Conservation (phyloP, 2,329 filamentous ascomycete genomes). For the Aureobasidium sp. region DNA sequence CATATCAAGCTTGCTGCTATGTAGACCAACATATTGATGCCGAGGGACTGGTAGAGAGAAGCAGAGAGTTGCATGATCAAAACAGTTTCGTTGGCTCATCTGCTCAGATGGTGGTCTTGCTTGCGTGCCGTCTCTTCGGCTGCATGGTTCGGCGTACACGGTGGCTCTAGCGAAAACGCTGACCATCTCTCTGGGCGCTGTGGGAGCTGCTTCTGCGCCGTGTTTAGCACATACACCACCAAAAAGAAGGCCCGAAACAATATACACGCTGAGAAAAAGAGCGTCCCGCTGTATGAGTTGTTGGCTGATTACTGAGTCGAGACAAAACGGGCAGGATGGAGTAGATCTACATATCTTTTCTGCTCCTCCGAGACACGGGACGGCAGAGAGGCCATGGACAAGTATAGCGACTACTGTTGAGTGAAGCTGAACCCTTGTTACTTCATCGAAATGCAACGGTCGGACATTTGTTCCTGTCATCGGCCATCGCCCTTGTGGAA, state of each 20-base stretch:
- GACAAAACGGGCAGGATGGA: background rate
- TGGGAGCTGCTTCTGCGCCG: too few species aligned
- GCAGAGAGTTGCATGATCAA: too few species aligned
- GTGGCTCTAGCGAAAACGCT: background rate
- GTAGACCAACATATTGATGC: too few species aligned
- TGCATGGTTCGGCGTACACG: background rate
- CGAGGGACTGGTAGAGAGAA: too few species aligned
- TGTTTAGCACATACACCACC: background rate
- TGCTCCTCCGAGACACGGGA: conserved; percentile 2
- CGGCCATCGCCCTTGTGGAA: background rate
- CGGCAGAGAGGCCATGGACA: background rate
- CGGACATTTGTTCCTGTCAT: background rate
- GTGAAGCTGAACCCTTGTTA: background rate
- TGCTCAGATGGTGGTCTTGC: too few species aligned
- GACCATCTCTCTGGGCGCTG: background rate
- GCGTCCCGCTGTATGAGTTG: background rate
- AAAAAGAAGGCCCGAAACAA: conserved; percentile 4
- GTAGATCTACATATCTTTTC: background rate
- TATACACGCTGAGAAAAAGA: background rate
- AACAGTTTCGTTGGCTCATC: background rate
- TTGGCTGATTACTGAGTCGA: too few species aligned
- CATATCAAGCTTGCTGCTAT: too few species aligned
- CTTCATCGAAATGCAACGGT: background rate
- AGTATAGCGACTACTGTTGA: background rate
- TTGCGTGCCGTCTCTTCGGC: background rate